Evolutionary conservation across 768 basidiomycete genomes (phyloP).

Genomic region (Boletus patriciae): DNA sequence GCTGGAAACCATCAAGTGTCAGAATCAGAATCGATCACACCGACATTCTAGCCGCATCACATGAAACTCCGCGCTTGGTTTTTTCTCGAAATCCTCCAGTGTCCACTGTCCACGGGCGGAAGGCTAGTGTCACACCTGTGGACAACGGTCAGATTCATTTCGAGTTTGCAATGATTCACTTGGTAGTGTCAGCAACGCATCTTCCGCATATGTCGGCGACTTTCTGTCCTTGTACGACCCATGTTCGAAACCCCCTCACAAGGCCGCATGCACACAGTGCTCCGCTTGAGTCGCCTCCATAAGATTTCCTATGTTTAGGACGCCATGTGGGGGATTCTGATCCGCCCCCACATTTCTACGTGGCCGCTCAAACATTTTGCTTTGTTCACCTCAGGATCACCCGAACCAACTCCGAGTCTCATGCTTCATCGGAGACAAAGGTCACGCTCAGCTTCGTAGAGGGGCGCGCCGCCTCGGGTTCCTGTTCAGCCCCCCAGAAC

Average conservation of each 20-base stretch:
- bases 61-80: too few species aligned
- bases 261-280: background rate
- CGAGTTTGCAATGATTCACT: too few species aligned
- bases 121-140: background rate
- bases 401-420: background rate
- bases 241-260: background rate
- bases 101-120: too few species aligned
- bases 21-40: too few species aligned
- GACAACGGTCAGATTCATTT: background rate
- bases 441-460: background rate
- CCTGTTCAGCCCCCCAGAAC: too few species aligned
- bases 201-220: background rate
- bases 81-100: too few species aligned
- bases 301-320: conserved; percentile 11
- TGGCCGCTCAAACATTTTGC: background rate
- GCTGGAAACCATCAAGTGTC: too few species aligned
- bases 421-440: conserved; percentile 1
- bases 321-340: background rate
- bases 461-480: too few species aligned
- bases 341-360: background rate
- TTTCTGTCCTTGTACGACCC: background rate
- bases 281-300: too few species aligned
- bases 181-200: too few species aligned
- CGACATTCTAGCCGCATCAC: too few species aligned
- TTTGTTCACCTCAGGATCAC: background rate